These are phyloP conservation scores for Chalciporus piperatus DNA, from an alignment of 768 basidiomycete species.

Conservation along the genomic window DNA sequence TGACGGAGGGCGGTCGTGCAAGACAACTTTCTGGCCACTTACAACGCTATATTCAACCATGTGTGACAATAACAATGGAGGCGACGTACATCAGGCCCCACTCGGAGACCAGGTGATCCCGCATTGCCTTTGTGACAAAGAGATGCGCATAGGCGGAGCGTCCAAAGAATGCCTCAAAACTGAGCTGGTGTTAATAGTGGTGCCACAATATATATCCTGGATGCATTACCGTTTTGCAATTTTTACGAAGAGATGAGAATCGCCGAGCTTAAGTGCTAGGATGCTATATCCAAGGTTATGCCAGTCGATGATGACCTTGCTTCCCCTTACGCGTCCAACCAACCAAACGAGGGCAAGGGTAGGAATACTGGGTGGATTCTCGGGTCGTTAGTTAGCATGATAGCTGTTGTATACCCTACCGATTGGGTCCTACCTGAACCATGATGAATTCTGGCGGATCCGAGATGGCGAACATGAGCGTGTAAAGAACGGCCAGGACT, in stretches of 20 bases:
- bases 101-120: conserved; percentile 58
- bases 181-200: conserved; percentile 32
- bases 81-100: conserved; percentile 74
- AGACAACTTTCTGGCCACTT: conserved; percentile 75
- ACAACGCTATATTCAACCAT: conserved; percentile 2
- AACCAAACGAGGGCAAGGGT: conserved; percentile 85
- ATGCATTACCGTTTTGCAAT: conserved; percentile 67
- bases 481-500: conserved; percentile 55
- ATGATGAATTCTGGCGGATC: conserved; percentile 81
- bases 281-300: conserved; percentile 97
- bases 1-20: conserved; percentile 88
- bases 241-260: conserved; percentile 62
- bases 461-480: conserved; percentile 57
- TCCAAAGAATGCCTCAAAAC: conserved; percentile 85
- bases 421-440: conserved; percentile 67
- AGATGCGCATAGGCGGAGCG: conserved; percentile 81
- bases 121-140: conserved; percentile 92
- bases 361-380: conserved; percentile 98
- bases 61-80: not conserved
- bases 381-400: conserved; percentile 7
- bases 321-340: conserved; percentile 61
- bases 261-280: conserved; percentile 77
- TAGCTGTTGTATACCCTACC: not conserved
- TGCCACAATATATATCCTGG: not conserved
- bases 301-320: conserved; percentile 96